phyloP scores from a whole-genome alignment of 306 rosid species.

The Comarum palustre region DNA sequence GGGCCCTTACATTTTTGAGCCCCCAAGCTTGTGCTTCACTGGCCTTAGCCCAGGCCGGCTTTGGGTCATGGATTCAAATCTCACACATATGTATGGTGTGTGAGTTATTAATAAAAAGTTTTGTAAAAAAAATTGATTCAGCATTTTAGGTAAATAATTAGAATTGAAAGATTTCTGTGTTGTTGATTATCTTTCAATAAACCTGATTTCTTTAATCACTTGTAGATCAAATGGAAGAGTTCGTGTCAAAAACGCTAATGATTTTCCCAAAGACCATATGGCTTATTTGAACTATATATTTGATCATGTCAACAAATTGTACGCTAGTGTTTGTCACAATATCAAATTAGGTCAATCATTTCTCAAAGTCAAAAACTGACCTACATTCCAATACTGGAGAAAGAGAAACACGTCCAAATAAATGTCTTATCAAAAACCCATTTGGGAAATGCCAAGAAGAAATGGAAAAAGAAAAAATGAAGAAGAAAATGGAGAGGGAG shows the following conservation, averaged over 20 bases:
- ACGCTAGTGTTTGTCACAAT: constrained; percentile 15
- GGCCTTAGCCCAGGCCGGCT: too few species aligned
- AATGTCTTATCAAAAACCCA: constrained; percentile 32
- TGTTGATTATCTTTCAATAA: too few species aligned
- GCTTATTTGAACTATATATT: constrained; percentile 21
- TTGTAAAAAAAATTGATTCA: too few species aligned
- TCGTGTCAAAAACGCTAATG: constrained; percentile 24
- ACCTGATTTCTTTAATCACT: background rate
- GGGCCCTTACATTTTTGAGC: too few species aligned
- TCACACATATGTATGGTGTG: too few species aligned
- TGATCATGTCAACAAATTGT: constrained; percentile 16
- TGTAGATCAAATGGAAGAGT: background rate
- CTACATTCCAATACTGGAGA: constrained; percentile 27
- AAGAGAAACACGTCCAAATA: background rate
- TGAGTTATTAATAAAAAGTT: too few species aligned
- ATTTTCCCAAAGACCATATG: constrained; percentile 27
- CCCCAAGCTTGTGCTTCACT: too few species aligned
- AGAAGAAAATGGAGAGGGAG: background rate
- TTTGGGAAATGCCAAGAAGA: constrained; percentile 3
- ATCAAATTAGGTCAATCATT: constrained; percentile 26
- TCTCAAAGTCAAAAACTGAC: constrained; percentile 48
- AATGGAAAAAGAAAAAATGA: background rate
- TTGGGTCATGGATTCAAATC: too few species aligned
- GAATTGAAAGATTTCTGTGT: background rate
- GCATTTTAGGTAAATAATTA: background rate